Evolutionary conservation across 2,329 filamentous ascomycete genomes (phyloP), one percentile per base, ranked within the genome.

Genomic region (Huntiella moniliformis): DNA sequence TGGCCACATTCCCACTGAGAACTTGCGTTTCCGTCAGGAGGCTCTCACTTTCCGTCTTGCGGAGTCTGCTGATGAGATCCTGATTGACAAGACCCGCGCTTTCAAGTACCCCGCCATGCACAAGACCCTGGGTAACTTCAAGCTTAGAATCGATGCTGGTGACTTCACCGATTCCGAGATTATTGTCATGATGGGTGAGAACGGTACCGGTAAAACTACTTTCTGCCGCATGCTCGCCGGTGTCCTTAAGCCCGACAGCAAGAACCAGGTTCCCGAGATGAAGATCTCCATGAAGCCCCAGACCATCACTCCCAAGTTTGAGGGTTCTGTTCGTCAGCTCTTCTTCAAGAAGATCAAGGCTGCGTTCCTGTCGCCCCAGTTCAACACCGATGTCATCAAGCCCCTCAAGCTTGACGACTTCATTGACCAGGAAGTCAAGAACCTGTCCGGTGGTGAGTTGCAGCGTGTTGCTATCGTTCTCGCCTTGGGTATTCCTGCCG

Each of bases 271-370:
- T 12, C 91, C 91, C 12, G 77, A 83, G 54, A 93, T 98, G 87
- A 86, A 82, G 67, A 94, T 98, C 61, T 87, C 80, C 68, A 92
- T 96, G 86, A 98, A 98, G 73, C 92, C 92, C 15, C 91, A 98
- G 69, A 98, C 92, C 58, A 98, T 98, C 58, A 98, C 87, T 2
- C 91, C 91, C 59, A 98, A 95, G 65, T 98, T 94, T 60, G 80
- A 87, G 54, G 91, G 92, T 52, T 98, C 88, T 35, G 91, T 98
- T 49, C 85, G 91, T 52, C 86, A 95, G 64, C 74, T 98, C 43
- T 96, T 98, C 73, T 94, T 96, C 77, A 98, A 98, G 79, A 88
- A 91, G 70, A 98, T 98, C 66, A 94, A 94, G 73, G 79, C 86
- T 51, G 79, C 88, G 34, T 98, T 98, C 75, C 64, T 98, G 56